These are phyloP conservation scores for Diutina mesorugosa DNA, from an alignment of 1,139 yeast species.

Conservation along the genomic window DNA sequence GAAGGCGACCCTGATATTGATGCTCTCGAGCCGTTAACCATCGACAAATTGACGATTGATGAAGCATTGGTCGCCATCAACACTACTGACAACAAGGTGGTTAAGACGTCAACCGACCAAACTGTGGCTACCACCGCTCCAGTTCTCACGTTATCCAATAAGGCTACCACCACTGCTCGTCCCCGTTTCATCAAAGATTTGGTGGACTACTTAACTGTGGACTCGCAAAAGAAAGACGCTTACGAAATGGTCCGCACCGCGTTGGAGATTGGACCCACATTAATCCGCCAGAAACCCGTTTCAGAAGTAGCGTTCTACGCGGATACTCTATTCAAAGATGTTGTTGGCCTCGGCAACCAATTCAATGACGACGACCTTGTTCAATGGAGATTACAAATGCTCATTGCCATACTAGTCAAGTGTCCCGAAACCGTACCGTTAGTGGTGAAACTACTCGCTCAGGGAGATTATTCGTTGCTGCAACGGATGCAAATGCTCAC, in stretches of 20 bases:
- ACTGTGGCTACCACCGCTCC: neutral
- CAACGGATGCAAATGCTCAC: constrained; percentile 1
- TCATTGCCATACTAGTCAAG: neutral
- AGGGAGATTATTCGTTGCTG: neutral
- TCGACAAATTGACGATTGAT: neutral
- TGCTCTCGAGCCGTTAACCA: neutral
- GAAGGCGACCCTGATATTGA: neutral
- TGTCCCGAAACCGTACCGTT: neutral
- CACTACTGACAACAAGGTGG: neutral
- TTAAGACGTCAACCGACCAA: neutral
- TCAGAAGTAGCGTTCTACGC: neutral
- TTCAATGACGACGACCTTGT: neutral
- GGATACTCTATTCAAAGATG: neutral
- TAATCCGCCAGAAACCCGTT: neutral
- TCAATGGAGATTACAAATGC: neutral
- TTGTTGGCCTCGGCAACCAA: neutral
- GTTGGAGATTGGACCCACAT: neutral
- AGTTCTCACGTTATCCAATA: neutral
- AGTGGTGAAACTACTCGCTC: neutral
- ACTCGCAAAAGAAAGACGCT: neutral
- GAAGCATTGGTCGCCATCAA: neutral
- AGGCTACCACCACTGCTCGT: neutral
- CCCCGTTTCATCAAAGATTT: neutral
- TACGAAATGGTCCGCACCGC: neutral
- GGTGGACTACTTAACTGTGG: neutral